Evolutionary conservation across 768 basidiomycete genomes (phyloP), one percentile per base, ranked within the genome.

Genomic region (Kwoniella botswanensis): DNA sequence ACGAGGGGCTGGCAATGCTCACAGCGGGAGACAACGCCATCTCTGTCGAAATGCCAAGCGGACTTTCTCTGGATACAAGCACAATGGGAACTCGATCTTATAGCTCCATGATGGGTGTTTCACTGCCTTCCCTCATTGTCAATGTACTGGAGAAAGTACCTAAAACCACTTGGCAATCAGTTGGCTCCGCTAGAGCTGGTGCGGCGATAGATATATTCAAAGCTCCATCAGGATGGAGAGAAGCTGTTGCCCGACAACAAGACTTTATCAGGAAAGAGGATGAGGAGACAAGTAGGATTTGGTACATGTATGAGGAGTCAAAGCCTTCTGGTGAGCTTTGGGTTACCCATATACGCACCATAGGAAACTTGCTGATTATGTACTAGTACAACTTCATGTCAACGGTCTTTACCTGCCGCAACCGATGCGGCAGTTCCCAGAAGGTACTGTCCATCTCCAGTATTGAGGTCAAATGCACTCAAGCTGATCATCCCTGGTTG

Each of bases 261-360:
- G 84, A 86, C 13, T 97, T 93, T 78, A 81, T 97, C 26, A 84
- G 85, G 17, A 86, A 86, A 62, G 92, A 97, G 81, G 95, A 97
- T 80, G 79, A 77, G 26, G 78, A 86, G 24, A 94, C 93, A 2
- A 87, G 87, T 26, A 87, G 94, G 73, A 72, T 80, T 4, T 70
- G 68, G 64, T 80, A 72, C 55, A 71, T 80, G 76, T 78, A 77
- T 53, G 7, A 53, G 41, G 73, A 55, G 4, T 21, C 58, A 18
- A 58, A 63, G n/a, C 60, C 67, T 17, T 22, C 29, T 22, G 29
- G 65, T 71, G 41, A 29, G 70, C 61, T 21, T 17, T 35, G 18
- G 10, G 1, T 4, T 41, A 3, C 22, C 22, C 29, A 21, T 18
- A 13, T 21, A 10, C 21, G n/a, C n/a, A n/a, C 12, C 18, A 22